Evolutionary conservation across 169 alveolate species (phyloP), one percentile per base, ranked within the genome.

Genomic region (Cryptosporidium meleagridis): DNA sequence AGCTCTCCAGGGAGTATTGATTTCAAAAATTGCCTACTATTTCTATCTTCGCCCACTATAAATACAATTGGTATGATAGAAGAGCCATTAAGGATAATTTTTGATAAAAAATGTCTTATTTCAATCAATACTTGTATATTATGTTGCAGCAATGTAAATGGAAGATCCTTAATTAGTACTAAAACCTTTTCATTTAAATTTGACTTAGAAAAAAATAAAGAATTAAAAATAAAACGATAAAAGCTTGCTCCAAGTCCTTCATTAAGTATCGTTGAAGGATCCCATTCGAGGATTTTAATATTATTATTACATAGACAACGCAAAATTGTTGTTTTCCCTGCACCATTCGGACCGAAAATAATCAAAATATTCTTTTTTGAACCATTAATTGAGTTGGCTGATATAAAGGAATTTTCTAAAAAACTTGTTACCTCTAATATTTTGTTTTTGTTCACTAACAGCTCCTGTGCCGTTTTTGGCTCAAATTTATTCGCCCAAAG

Each of bases 231-330:
- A 80, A 80, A 80, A 10, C 89, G 75, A 59, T 61, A 39, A 45
- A 80, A 80, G 35, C 89, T 80, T 35, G 75, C 51, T 26, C 89
- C 89, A 37, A 80, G 23, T 48, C 89, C 89, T 26, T 80, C 89
- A 48, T 59, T 62, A 65, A 62, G 37, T 26, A 33, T 55, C 18
- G 58, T 59, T 14, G 89, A 53, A n/a, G 86, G 59, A 6, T 80
- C 89, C 89, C 89, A 80, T 44, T 80, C 80, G 23, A 80, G 21
- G 62, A 80, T 59, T 29, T 80, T 33, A 39, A 80, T 62, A n/a
- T 62, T 31, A 12, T 48, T 59, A n/a, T 61, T 59, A 39, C 89
- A 80, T 9, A 80, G 45, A 35, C 73, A 59, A 59, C 75, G 75
- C 7, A 80, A 58, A 41, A 62, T 26, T 9, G 89, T 29, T 1